phyloP scores from a whole-genome alignment of 352 stramenopile genomes.

The Plasmopara muralis region DNA sequence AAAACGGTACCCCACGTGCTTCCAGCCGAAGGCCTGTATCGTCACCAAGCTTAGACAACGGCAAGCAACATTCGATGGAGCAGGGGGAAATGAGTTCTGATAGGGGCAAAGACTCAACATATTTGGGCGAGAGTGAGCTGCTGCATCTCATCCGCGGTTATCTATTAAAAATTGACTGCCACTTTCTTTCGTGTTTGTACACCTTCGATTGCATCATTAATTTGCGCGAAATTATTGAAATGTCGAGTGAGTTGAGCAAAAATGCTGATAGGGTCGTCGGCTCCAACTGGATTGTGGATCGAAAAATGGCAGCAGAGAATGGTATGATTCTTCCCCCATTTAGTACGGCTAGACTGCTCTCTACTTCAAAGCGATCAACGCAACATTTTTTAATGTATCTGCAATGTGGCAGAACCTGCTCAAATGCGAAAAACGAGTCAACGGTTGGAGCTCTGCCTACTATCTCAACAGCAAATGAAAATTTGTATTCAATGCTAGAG shows the following conservation, averaged over 20 bases:
- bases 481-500: slow-evolving; percentile 85
- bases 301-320: slow-evolving; percentile 35
- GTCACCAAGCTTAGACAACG: slow-evolving; percentile 18
- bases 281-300: slow-evolving; percentile 42
- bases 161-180: slow-evolving; percentile 70
- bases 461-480: slow-evolving; percentile 63
- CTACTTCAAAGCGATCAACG: slow-evolving; percentile 51
- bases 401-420: slow-evolving; percentile 27
- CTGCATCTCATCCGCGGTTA: slow-evolving; percentile 66
- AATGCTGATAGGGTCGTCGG: slow-evolving; percentile 38
- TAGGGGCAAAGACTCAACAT: slow-evolving; percentile 31
- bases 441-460: slow-evolving; percentile 4
- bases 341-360: slow-evolving; percentile 70
- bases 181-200: slow-evolving; percentile 74
- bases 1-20: slow-evolving; percentile 7
- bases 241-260: slow-evolving; percentile 31
- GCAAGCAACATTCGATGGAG: slow-evolving; percentile 42
- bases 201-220: slow-evolving; percentile 75
- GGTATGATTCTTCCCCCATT: slow-evolving; percentile 72
- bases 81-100: slow-evolving; percentile 37
- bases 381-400: slow-evolving; percentile 86
- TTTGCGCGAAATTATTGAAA: slow-evolving; percentile 43
- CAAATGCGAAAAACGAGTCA: slow-evolving; percentile 4
- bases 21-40: slow-evolving; percentile 3
- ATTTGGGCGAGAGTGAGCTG: slow-evolving; percentile 63